Evolutionary conservation across 192 early-diverging fungal species (phyloP).

Genomic region (Coemansia sp.): DNA sequence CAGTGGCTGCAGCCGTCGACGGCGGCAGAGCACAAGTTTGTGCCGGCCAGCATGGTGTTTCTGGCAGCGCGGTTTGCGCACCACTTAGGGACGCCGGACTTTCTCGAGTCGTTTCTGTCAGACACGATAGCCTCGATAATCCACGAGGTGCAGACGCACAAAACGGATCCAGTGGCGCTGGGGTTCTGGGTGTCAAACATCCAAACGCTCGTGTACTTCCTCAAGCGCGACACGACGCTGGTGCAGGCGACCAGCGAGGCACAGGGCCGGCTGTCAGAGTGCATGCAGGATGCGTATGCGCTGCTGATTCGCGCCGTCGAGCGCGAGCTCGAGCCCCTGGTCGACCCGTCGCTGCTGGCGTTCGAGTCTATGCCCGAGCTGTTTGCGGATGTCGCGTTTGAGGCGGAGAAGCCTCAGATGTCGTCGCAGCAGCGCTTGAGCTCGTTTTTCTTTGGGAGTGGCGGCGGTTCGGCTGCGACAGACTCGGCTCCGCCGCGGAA

Average conservation of each 20-base stretch:
- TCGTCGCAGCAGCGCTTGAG: constrained; percentile 33
- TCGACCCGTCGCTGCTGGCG: constrained; percentile 70
- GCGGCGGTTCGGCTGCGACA: constrained; percentile 14
- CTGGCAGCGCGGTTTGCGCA: constrained; percentile 88
- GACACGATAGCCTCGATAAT: constrained; percentile 63
- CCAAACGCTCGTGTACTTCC: constrained; percentile 80
- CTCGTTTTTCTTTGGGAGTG: constrained; percentile 49
- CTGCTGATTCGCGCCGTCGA: constrained; percentile 68
- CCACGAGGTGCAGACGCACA: constrained; percentile 50
- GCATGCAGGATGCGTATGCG: constrained; percentile 73
- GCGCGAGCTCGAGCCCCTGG: constrained; percentile 65
- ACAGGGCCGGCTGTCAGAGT: constrained; percentile 82
- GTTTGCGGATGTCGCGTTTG: constrained; percentile 52
- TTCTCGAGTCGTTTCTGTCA: constrained; percentile 71
- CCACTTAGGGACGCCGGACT: constrained; percentile 73
- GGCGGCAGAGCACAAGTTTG: constrained; percentile 58
- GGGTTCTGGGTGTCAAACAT: constrained; percentile 90
- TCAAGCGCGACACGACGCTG: constrained; percentile 84
- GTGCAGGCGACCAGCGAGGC: constrained; percentile 68
- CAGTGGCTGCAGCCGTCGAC: constrained; percentile 48
- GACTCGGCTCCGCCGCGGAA: constrained; percentile 8
- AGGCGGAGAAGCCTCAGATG: constrained; percentile 31
- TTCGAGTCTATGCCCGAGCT: constrained; percentile 72
- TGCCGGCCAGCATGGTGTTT: constrained; percentile 88
- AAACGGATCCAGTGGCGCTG: constrained; percentile 63